Evolutionary conservation across 192 early-diverging fungal genomes (phyloP).

Genomic region (Allomyces javanicus): DNA sequence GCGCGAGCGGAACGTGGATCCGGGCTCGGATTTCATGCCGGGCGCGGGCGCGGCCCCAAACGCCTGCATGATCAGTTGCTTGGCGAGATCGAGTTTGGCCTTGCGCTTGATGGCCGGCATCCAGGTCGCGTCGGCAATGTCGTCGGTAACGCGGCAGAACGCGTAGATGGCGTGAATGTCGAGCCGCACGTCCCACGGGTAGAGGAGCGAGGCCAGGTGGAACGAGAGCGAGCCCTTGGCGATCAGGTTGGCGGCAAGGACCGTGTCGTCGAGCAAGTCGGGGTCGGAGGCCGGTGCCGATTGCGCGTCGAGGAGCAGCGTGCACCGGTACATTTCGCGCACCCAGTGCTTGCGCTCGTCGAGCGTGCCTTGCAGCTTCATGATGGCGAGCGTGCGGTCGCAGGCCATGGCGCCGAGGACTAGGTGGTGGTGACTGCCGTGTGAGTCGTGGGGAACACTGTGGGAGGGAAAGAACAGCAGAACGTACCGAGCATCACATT

Average conservation of each 20-base stretch:
- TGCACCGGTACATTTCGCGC: too few relatives aligned
- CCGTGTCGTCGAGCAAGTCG: not conserved
- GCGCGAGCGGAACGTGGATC: not conserved
- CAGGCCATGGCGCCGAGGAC: not conserved
- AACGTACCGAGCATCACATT: slow-evolving; percentile 13
- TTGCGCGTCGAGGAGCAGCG: too few relatives aligned
- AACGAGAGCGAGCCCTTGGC: slow-evolving; percentile 10
- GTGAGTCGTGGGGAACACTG: too few relatives aligned
- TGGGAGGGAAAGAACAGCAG: not conserved
- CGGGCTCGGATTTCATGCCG: too few relatives aligned
- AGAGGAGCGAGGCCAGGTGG: slow-evolving; percentile 8
- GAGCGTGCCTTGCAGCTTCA: not conserved
- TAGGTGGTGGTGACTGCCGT: too few relatives aligned
- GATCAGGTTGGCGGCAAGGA: not conserved
- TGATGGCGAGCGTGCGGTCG: not conserved
- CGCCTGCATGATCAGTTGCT: not conserved
- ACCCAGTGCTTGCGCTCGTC: too few relatives aligned
- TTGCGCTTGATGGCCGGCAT: not conserved
- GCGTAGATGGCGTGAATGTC: slow-evolving; percentile 13
- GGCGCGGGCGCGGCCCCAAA: not conserved
- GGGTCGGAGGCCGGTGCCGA: not conserved
- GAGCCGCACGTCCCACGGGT: slow-evolving; percentile 8
- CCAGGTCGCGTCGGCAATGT: slow-evolving; percentile 9
- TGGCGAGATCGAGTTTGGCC: not conserved
- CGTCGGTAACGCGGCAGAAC: slow-evolving; percentile 16